Evolutionary conservation across 345 rosid species (phyloP).

Genomic region (Melaleuca quinquenervia): DNA sequence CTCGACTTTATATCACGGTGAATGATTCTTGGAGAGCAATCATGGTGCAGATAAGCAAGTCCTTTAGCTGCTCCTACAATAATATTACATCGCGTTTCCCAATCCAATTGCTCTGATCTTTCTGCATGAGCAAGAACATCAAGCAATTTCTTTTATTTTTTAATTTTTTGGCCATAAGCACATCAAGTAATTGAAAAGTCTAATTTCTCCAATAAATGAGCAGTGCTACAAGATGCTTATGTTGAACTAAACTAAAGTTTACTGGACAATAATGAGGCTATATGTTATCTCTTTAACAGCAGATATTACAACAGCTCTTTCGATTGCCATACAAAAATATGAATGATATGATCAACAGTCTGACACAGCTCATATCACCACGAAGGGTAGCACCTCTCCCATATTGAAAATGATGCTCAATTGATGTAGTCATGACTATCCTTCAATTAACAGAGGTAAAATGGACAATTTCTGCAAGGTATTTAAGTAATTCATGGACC

Average conservation of each 20-base stretch:
- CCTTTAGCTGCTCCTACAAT: slow-evolving; percentile 98
- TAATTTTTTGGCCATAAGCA: neutral
- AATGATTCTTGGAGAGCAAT: slow-evolving; percentile 97
- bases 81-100: slow-evolving; percentile 91
- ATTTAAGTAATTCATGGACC: neutral
- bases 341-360: neutral
- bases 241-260: neutral
- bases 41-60: slow-evolving; percentile 92
- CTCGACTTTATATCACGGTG: slow-evolving; percentile 98
- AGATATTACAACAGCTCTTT: neutral
- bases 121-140: slow-evolving; percentile 35
- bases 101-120: slow-evolving; percentile 76
- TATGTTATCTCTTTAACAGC: neutral
- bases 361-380: neutral
- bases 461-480: neutral
- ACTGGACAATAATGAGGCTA: neutral
- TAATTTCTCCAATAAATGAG: neutral
- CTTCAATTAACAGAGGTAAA: neutral
- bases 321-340: neutral
- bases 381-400: neutral
- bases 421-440: neutral
- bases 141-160: neutral
- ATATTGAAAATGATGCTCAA: neutral
- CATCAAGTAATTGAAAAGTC: neutral
- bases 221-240: neutral